phyloP scores from a whole-genome alignment of 164 flowering plant species.

The Magnolia officinalis region DNA sequence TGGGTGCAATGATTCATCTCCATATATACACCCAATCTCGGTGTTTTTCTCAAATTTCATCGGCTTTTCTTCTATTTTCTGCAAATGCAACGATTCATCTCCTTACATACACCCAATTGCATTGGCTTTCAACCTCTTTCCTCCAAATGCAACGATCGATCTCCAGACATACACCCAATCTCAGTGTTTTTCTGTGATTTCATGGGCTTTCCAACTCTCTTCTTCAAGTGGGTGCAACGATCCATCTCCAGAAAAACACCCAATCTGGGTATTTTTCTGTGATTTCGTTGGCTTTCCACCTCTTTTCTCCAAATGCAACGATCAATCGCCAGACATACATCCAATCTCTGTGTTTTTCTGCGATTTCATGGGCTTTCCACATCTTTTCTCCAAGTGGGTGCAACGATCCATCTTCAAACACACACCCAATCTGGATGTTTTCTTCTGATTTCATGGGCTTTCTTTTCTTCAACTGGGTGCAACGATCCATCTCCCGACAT shows the following conservation, averaged over 20 bases:
- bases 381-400: not conserved
- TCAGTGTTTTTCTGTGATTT: not conserved
- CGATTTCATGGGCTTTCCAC: not conserved
- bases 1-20: not conserved
- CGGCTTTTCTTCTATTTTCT: not conserved
- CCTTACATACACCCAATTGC: not conserved
- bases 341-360: not conserved
- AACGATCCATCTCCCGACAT: not conserved
- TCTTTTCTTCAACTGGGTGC: constrained; percentile 5
- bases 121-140: no score
- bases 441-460: not conserved
- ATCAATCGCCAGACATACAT: not conserved
- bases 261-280: not conserved
- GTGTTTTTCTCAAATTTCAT: not conserved
- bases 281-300: not conserved
- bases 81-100: constrained; percentile 9
- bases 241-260: not conserved
- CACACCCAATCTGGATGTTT: not conserved
- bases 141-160: no score
- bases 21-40: not conserved
- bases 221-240: not conserved
- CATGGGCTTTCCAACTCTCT: not conserved
- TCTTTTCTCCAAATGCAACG: not conserved
- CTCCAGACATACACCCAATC: no score
- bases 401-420: not conserved